A percentile compares a stretch with the other conserved stretches of the same genome.
These are phyloP conservation scores for Graphiopsis chlorocephala DNA, from an alignment of 2,329 filamentous ascomycete species.

Conservation along the genomic window DNA sequence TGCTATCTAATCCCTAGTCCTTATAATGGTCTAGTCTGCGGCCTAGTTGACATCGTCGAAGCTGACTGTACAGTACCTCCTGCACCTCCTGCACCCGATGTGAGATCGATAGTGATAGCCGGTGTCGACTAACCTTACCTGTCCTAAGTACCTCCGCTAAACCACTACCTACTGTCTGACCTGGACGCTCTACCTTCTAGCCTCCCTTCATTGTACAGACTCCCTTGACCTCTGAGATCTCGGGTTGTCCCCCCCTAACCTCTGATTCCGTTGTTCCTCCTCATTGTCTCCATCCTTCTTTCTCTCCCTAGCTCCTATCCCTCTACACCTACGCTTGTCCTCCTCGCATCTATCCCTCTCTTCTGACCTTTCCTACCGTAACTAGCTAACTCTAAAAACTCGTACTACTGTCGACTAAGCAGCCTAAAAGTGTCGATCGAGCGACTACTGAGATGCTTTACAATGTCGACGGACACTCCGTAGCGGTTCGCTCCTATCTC, in stretches of 20 bases:
- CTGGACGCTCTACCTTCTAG: background rate
- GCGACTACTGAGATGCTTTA: slow-evolving; percentile 25
- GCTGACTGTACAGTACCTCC: background rate
- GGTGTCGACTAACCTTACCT: background rate
- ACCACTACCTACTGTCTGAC: background rate
- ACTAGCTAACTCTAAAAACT: slow-evolving; percentile 16
- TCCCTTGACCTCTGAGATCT: background rate
- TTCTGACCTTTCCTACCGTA: background rate
- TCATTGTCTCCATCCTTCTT: background rate
- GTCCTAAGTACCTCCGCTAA: background rate
- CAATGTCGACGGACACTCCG: slow-evolving; percentile 23
- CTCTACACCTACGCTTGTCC: background rate
- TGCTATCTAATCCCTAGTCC: background rate
- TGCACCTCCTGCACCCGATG: background rate
- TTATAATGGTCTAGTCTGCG: background rate
- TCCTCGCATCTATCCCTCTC: background rate
- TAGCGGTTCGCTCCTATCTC: slow-evolving; percentile 19
- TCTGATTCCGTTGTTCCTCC: background rate
- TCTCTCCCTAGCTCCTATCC: background rate
- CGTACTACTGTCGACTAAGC: slow-evolving; percentile 16
- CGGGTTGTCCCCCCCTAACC: background rate
- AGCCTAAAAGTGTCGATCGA: slow-evolving; percentile 24
- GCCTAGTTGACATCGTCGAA: background rate
- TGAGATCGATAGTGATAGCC: background rate
- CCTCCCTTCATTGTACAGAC: background rate